These are phyloP conservation scores for Scedosporium boydii DNA, from an alignment of 2,329 filamentous ascomycete genomes.

Conservation along the genomic window DNA sequence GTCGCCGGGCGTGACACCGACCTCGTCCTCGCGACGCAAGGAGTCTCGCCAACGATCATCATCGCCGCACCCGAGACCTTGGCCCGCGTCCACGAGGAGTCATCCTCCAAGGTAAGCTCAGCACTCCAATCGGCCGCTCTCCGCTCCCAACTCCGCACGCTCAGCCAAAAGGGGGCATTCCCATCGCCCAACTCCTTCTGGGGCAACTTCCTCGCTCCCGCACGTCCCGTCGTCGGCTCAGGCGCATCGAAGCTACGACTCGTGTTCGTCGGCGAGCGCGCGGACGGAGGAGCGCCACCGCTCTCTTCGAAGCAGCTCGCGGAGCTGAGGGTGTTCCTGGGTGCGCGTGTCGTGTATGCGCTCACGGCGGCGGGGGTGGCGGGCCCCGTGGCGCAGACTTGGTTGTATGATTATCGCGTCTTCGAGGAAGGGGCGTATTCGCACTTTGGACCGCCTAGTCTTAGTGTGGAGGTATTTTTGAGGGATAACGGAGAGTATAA, in stretches of 20 bases:
- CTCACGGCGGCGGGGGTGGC: slow-evolving; percentile 76
- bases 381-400: slow-evolving; percentile 79
- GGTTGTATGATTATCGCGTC: slow-evolving; percentile 76
- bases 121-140: slow-evolving; percentile 55
- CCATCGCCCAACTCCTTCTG: slow-evolving; percentile 43
- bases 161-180: slow-evolving; percentile 63
- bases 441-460: slow-evolving; percentile 78
- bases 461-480: slow-evolving; percentile 69
- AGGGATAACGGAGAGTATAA: slow-evolving; percentile 50
- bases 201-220: slow-evolving; percentile 35
- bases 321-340: slow-evolving; percentile 72
- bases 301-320: slow-evolving; percentile 63
- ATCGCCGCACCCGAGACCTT: slow-evolving; percentile 69
- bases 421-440: slow-evolving; percentile 27
- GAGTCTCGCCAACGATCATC: slow-evolving; percentile 72
- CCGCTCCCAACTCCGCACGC: slow-evolving; percentile 61
- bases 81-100: slow-evolving; percentile 54
- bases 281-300: slow-evolving; percentile 54
- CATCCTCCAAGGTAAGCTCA: slow-evolving; percentile 50
- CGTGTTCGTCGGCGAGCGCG: slow-evolving; percentile 68
- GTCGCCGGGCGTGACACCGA: slow-evolving; percentile 67
- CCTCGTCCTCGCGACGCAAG: slow-evolving; percentile 61
- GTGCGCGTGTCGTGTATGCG: slow-evolving; percentile 75
- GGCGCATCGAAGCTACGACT: slow-evolving; percentile 68
- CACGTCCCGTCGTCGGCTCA: slow-evolving; percentile 49